phyloP scores from a whole-genome alignment of 148 eudicot species.

The Rhododendron henanense region DNA sequence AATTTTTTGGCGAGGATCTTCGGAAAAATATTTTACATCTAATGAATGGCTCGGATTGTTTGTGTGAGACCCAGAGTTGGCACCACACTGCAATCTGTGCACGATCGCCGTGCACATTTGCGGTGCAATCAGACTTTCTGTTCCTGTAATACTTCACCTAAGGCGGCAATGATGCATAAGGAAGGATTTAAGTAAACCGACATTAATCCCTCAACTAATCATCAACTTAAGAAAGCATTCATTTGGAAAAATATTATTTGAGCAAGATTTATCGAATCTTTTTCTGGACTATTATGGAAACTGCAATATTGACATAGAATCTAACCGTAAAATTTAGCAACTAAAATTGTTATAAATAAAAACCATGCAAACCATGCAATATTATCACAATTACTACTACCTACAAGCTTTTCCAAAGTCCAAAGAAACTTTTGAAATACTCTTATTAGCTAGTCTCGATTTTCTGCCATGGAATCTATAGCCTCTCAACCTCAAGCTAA shows the following conservation, averaged over 20 bases:
- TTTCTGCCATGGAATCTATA: background rate
- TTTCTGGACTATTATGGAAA: background rate
- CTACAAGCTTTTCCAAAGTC: background rate
- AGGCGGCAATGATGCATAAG: no score
- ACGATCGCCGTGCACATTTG: no score
- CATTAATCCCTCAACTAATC: background rate
- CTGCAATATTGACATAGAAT: background rate
- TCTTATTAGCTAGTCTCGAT: background rate
- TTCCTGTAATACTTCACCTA: no score
- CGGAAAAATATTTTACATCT: no score
- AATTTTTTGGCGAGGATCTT: no score
- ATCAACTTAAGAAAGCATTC: background rate
- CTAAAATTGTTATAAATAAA: background rate
- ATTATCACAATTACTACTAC: no score
- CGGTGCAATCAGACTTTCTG: no score
- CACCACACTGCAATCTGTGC: no score
- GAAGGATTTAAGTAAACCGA: background rate
- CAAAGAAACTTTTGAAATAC: background rate
- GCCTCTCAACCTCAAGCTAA: background rate
- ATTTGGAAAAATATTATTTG: no score
- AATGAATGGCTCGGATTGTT: no score
- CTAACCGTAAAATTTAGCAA: background rate
- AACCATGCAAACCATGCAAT: background rate
- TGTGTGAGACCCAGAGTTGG: no score
- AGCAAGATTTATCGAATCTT: background rate